Conservation (phyloP, 345 rosid genomes). For the Populus davidiana region DNA sequence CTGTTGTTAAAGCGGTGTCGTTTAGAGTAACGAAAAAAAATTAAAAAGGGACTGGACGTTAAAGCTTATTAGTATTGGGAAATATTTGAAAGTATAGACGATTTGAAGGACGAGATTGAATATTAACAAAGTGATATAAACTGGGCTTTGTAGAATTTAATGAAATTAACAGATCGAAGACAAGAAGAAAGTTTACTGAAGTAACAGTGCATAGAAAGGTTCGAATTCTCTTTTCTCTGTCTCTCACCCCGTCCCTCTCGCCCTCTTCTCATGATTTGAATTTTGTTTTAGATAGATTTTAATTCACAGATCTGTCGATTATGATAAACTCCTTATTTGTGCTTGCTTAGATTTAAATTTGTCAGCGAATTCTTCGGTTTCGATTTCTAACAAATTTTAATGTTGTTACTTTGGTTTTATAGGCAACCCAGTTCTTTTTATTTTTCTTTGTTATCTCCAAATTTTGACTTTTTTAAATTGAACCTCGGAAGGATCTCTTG, state of each 20-base stretch:
- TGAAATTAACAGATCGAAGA: not conserved
- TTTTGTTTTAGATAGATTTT: not conserved
- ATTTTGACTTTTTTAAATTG: not conserved
- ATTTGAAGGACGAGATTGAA: not conserved
- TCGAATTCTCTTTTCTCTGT: not conserved
- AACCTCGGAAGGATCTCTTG: not conserved
- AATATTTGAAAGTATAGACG: not conserved
- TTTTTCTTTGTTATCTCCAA: not conserved
- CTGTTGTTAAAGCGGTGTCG: not conserved
- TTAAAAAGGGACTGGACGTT: not conserved
- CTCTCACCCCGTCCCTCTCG: not conserved
- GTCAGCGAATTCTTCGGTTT: not conserved
- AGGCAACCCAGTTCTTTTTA: not conserved
- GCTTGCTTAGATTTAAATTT: not conserved
- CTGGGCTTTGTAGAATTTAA: not conserved
- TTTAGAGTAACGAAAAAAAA: not conserved
- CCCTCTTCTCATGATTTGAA: not conserved
- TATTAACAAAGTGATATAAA: not conserved
- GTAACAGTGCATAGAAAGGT: constrained; percentile 6
- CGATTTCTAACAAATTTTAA: not conserved
- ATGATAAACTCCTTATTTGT: not conserved
- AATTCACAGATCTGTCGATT: constrained; percentile 4
- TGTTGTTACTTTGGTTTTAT: not conserved
- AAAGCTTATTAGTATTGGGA: not conserved
- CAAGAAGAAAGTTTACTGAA: not conserved